phyloP scores from a whole-genome alignment of 495 filamentous ascomycete species.

The Xylaria curta region DNA sequence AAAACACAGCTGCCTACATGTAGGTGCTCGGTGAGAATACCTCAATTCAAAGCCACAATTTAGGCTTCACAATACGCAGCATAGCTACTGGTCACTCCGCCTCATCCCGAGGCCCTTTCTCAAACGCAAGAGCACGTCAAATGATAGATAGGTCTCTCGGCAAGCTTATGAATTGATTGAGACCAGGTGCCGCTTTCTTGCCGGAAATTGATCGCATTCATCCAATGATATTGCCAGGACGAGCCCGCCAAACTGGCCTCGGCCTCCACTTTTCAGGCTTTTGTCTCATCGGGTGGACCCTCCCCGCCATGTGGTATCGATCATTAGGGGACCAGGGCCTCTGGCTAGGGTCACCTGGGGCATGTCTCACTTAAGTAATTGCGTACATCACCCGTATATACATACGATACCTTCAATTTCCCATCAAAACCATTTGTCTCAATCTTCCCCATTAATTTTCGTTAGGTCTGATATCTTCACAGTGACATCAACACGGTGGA shows the following conservation, averaged over 20 bases:
- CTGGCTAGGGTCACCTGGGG: slow-evolving; percentile 4
- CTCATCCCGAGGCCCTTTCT: neutral
- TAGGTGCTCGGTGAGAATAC: neutral
- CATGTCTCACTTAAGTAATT: neutral
- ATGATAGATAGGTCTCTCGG: slow-evolving; percentile 1
- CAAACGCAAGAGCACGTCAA: neutral
- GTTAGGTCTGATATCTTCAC: neutral
- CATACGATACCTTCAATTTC: neutral
- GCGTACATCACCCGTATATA: neutral
- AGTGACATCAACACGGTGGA: neutral
- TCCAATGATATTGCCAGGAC: slow-evolving; percentile 5
- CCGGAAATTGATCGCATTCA: neutral
- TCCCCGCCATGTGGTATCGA: slow-evolving; percentile 14
- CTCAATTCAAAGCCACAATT: neutral
- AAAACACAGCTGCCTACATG: neutral
- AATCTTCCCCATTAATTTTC: neutral
- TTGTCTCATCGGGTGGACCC: slow-evolving; percentile 7
- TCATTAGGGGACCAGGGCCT: neutral
- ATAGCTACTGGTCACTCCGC: neutral
- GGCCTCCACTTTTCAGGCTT: slow-evolving; percentile 24
- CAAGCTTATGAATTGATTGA: neutral
- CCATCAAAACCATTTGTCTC: slow-evolving; percentile 1
- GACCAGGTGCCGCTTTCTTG: slow-evolving; percentile 7
- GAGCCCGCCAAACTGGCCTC: slow-evolving; percentile 16
- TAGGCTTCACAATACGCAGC: neutral